These are phyloP conservation scores for Chaetomium globosum DNA, from an alignment of 2,329 filamentous ascomycete genomes.

Conservation along the genomic window DNA sequence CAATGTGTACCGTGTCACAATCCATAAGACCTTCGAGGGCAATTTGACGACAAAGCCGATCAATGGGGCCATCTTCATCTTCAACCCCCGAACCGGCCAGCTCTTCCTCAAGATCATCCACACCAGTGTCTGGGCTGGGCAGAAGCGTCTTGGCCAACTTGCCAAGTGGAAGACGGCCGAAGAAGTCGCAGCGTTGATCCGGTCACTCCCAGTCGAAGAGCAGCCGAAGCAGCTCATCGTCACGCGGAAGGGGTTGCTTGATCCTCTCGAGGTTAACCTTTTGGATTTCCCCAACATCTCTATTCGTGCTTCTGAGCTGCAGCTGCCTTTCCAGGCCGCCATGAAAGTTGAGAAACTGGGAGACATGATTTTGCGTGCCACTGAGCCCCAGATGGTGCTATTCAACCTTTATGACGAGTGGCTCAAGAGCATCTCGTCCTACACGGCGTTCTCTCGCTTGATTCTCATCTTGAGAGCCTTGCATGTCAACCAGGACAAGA, in stretches of 20 bases:
- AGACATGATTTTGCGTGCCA: conserved; percentile 97
- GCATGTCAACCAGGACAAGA: conserved; percentile 98
- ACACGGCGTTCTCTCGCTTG: conserved; percentile 95
- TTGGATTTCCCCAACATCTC: conserved; percentile 99
- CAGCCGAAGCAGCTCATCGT: conserved; percentile 99
- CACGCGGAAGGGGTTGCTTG: conserved; percentile 92
- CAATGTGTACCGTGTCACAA: conserved; percentile 98
- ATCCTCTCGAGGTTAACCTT: conserved; percentile 94
- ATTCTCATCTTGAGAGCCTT: conserved; percentile 91
- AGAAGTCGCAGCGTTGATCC: conserved; percentile 96
- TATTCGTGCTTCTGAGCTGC: conserved; percentile 93
- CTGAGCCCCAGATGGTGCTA: conserved; percentile 99
- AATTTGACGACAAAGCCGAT: conserved; percentile 99
- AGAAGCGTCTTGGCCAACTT: conserved; percentile 97
- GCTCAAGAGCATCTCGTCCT: conserved; percentile 97
- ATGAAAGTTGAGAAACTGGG: conserved; percentile 99
- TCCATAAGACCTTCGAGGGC: conserved; percentile 99
- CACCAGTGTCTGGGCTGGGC: conserved; percentile 97
- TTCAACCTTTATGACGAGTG: conserved; percentile 99
- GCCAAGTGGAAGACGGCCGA: conserved; percentile 99
- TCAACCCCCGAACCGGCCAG: conserved; percentile 97
- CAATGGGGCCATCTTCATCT: conserved; percentile 99
- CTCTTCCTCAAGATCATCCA: conserved; percentile 99
- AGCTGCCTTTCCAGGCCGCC: conserved; percentile 96
- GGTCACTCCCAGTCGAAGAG: conserved; percentile 93